phyloP scores from a whole-genome alignment of 1,284 basidiomycete species.

The Cystobasidium sp. region DNA sequence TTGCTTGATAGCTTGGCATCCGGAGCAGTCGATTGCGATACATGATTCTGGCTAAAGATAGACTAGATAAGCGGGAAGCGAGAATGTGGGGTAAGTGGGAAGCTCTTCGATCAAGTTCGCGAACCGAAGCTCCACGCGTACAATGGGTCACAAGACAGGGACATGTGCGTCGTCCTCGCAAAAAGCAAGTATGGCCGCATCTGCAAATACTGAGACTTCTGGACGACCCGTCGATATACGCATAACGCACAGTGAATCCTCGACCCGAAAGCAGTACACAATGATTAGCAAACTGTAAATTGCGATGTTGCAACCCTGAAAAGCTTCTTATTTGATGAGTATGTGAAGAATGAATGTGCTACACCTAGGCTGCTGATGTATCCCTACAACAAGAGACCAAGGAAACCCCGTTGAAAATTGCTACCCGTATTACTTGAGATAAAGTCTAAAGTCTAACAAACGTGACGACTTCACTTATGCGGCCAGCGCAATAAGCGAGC shows the following conservation, averaged over 20 bases:
- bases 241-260: not conserved
- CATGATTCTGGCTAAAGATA: no score
- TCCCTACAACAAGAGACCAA: not conserved
- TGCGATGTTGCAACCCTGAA: not conserved
- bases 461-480: constrained; percentile 5
- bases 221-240: not conserved
- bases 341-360: constrained; percentile 18
- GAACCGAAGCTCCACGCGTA: no score
- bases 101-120: no score
- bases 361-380: not conserved
- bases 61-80: no score
- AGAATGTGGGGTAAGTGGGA: no score
- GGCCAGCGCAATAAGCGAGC: constrained; percentile 23
- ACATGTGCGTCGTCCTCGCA: no score
- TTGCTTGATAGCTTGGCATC: no score
- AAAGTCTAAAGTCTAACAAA: not conserved
- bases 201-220: no score
- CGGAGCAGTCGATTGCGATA: no score
- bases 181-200: no score
- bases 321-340: not conserved
- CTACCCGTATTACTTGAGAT: not conserved
- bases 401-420: not conserved
- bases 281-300: not conserved
- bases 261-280: not conserved
- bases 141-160: no score